Evolutionary conservation across 352 stramenopile species (phyloP).

Genomic region (Globisporangium iwayamae): DNA sequence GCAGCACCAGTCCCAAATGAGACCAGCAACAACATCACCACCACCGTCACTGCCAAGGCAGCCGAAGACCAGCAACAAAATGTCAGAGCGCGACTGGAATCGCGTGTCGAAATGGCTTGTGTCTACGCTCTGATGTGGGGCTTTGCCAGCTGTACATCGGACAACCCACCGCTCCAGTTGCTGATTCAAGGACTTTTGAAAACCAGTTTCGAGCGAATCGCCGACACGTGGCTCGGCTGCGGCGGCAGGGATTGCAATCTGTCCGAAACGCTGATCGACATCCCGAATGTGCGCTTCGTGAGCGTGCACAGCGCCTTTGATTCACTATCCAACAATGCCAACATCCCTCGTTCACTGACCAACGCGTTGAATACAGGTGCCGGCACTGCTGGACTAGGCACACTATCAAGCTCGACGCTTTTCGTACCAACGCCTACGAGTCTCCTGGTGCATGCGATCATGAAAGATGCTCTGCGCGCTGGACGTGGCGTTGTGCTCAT

Average conservation of each 20-base stretch:
- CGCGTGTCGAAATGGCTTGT: constrained; percentile 49
- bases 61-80: not conserved
- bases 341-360: not conserved
- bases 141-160: constrained; percentile 27
- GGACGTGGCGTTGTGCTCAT: constrained; percentile 34
- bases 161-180: constrained; percentile 16
- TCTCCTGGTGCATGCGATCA: constrained; percentile 35
- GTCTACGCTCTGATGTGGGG: constrained; percentile 57
- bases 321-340: not conserved
- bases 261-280: constrained; percentile 36
- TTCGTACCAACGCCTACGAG: constrained; percentile 44
- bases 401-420: constrained; percentile 15
- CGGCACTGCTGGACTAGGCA: not conserved
- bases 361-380: not conserved
- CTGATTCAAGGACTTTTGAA: constrained; percentile 31
- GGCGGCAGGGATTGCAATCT: constrained; percentile 26
- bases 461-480: constrained; percentile 38
- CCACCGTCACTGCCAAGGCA: not conserved
- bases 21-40: not conserved
- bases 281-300: constrained; percentile 29
- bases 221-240: constrained; percentile 20
- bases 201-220: constrained; percentile 29
- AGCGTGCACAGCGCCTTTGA: constrained; percentile 8
- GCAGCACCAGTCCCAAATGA: not conserved
- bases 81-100: constrained; percentile 17